Evolutionary conservation across 1,139 yeast species (phyloP).

Genomic region (Waltiozyma sp.): DNA sequence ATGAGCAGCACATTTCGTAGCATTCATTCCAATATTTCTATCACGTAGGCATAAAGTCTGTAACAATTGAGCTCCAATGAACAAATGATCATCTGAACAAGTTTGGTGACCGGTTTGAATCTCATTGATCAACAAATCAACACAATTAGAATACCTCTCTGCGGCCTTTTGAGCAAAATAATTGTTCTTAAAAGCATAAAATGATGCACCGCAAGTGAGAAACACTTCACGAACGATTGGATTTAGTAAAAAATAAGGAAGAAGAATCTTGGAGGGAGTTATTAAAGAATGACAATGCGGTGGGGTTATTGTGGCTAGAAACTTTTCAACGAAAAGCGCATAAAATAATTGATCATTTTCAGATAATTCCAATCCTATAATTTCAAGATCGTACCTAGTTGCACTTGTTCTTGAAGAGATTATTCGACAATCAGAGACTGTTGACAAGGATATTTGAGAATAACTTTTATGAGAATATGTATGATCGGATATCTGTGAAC

Average conservation of each 20-base stretch:
- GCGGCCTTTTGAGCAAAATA: slow-evolving; percentile 14
- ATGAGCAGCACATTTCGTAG: slow-evolving; percentile 22
- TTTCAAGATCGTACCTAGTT: not conserved
- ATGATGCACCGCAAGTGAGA: slow-evolving; percentile 23
- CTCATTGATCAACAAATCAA: slow-evolving; percentile 12
- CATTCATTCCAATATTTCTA: slow-evolving; percentile 19
- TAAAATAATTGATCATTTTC: not conserved
- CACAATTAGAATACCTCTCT: slow-evolving; percentile 17
- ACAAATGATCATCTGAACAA: slow-evolving; percentile 17
- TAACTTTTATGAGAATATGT: not conserved
- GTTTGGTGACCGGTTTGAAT: slow-evolving; percentile 11
- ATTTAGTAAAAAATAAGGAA: slow-evolving; percentile 15
- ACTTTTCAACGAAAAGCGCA: not conserved
- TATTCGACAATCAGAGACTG: too few relatives aligned
- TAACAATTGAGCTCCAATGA: slow-evolving; percentile 19
- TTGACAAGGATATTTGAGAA: too few relatives aligned
- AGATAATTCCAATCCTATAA: not conserved
- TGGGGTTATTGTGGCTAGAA: not conserved
- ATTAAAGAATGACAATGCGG: not conserved
- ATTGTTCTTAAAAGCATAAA: slow-evolving; percentile 16
- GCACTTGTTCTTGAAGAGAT: not conserved
- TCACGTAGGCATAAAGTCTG: slow-evolving; percentile 23
- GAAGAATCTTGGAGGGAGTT: slow-evolving; percentile 10
- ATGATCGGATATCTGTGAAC: not conserved
- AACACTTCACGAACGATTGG: slow-evolving; percentile 19